Evolutionary conservation across 78 protist species (phyloP), one percentile per base, ranked within the genome.

Genomic region (Dictyostelium intermedium): DNA sequence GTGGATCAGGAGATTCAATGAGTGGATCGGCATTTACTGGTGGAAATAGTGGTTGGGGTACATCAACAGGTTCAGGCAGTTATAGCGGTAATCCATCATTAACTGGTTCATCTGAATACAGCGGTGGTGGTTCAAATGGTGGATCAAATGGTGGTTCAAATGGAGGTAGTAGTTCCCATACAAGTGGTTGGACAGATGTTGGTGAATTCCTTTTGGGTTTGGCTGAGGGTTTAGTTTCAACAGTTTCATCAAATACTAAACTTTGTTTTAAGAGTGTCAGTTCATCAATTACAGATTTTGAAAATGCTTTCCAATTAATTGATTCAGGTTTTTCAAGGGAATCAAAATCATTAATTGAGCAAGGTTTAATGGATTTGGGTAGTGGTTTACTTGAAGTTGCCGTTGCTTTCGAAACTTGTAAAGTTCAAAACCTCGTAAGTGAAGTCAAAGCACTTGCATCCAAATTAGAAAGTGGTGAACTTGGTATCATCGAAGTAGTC

Each of bases 381-480:
- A 41, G 20, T 7, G 83, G 84, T 60, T 35, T 86, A 23, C 14
- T 86, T 27, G 84, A 53, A 41, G 20, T 61, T 14, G 84, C 92
- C 41, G 23, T 23, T 45, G 30, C 79, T 63, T 91, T 63, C 23
- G 45, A 78, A 56, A 74, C 69, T 50, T 91, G 95, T 63, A 77
- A 53, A 27, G 72, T 91, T 50, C 9, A 23, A 10, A 63, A 18
- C 7, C 78, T 91, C 18, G 45, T 60, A 6, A 16, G 35, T 30
- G 95, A 91, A 83, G 79, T 91, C 45, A 72, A 63, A 70, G 18
- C 85, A 10, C 7, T 91, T n/a, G 95, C 95, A 5, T 2, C 37
- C 1, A 50, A 35, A 30, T 43, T 91, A n/a, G 32, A 37, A 53
- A 25, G 13, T 16, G 96, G 96, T 77, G 81, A 20, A 5, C 61